Percentiles rank a stretch among this genome's conserved stretches.
These are phyloP conservation scores for Daphne laureola DNA, from an alignment of 441 rosid species.

Conservation along the genomic window DNA sequence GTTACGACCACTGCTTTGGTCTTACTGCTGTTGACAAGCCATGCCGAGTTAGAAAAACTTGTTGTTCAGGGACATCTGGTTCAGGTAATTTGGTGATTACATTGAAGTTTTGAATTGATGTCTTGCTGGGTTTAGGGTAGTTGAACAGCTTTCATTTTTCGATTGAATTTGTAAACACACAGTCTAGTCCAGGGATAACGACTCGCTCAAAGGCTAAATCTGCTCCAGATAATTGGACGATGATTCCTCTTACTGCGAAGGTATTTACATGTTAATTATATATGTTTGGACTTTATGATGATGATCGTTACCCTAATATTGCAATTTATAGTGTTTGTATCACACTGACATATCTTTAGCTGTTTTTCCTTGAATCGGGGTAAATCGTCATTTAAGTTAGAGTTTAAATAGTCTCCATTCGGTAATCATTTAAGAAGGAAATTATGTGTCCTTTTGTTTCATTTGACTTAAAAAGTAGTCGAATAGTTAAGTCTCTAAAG, in stretches of 20 bases:
- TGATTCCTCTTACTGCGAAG: slow-evolving; percentile 72
- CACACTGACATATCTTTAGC: no score
- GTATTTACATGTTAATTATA: slow-evolving; percentile 27
- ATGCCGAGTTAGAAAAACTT: slow-evolving; percentile 61
- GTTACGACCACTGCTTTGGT: slow-evolving; percentile 83
- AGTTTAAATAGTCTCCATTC: no score
- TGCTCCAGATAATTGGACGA: slow-evolving; percentile 80
- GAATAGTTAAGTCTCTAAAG: no score
- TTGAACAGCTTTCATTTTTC: not conserved
- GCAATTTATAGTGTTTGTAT: no score
- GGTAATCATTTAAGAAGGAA: no score
- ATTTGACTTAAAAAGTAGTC: no score
- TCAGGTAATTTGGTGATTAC: slow-evolving; percentile 40
- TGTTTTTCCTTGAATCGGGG: no score
- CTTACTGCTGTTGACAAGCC: slow-evolving; percentile 62
- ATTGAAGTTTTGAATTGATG: slow-evolving; percentile 1
- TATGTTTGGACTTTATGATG: not conserved
- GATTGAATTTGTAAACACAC: slow-evolving; percentile 5
- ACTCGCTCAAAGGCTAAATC: slow-evolving; percentile 89
- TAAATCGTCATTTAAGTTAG: no score
- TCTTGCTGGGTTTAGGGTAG: not conserved
- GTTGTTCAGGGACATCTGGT: slow-evolving; percentile 67
- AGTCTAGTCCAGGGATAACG: slow-evolving; percentile 74
- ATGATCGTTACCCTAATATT: not conserved
- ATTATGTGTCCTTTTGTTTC: no score